Evolutionary conservation across 768 basidiomycete species (phyloP).

Genomic region (Tricholoma saponaceum): DNA sequence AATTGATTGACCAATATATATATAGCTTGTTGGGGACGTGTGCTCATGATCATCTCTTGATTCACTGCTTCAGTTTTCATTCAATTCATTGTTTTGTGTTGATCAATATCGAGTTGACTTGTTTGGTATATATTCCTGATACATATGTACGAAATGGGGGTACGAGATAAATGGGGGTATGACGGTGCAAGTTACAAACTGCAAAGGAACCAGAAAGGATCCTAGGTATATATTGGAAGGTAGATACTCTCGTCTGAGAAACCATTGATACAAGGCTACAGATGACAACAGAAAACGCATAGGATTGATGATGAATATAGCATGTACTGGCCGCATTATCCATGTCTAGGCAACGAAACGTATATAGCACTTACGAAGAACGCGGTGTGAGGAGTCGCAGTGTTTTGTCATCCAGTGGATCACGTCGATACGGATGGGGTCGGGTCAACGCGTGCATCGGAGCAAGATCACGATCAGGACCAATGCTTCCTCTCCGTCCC

Average conservation of each 20-base stretch:
- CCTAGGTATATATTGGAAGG: background rate
- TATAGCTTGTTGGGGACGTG: background rate
- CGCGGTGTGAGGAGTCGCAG: constrained; percentile 40
- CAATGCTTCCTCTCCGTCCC: constrained; percentile 22
- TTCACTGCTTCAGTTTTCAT: background rate
- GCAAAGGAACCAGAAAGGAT: background rate
- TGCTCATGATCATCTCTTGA: too few relatives aligned
- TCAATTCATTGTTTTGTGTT: background rate
- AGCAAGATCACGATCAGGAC: constrained; percentile 40
- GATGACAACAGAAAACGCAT: background rate
- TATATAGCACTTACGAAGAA: background rate
- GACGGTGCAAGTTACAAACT: background rate
- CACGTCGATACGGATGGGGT: constrained; percentile 52
- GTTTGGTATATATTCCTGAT: too few relatives aligned
- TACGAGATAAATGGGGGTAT: background rate
- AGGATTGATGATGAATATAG: background rate
- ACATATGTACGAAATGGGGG: background rate
- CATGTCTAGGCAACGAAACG: background rate
- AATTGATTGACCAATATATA: background rate
- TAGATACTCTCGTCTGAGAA: background rate
- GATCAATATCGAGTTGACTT: too few relatives aligned
- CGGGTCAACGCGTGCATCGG: constrained; percentile 55
- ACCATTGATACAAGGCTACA: constrained; percentile 8
- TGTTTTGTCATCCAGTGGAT: constrained; percentile 59
- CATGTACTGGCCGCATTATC: background rate